Evolutionary conservation across 225 moss, liverwort and hornwort species (phyloP).

Genomic region (Marchantia paleacea): DNA sequence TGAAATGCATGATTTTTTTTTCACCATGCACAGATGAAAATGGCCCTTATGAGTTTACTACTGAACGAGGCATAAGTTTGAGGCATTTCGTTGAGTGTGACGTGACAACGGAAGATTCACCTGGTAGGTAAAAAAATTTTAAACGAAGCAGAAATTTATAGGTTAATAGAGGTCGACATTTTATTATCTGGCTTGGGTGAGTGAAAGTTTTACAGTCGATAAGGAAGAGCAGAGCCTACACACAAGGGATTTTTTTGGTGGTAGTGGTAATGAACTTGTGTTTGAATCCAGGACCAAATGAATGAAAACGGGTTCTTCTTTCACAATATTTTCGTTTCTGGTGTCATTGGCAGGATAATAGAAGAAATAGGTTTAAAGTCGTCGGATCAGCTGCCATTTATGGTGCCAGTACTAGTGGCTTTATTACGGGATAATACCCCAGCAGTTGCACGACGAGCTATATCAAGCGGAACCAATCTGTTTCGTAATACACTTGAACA

Average conservation of each 20-base stretch:
- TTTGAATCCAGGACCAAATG: neutral
- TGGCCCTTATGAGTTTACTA: neutral
- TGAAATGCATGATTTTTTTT: neutral
- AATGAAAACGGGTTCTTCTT: neutral
- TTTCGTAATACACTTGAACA: constrained; percentile 79
- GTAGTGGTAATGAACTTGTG: neutral
- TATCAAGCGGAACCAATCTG: constrained; percentile 86
- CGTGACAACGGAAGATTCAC: too few species aligned
- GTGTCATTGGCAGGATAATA: constrained; percentile 70
- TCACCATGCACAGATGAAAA: neutral
- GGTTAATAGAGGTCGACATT: too few species aligned
- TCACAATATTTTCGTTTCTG: constrained; percentile 19
- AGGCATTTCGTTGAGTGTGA: too few species aligned
- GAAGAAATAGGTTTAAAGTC: constrained; percentile 81
- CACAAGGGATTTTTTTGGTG: neutral
- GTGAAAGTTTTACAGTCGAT: neutral
- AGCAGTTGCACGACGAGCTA: constrained; percentile 91
- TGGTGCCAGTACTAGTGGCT: constrained; percentile 78
- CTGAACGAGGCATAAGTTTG: neutral
- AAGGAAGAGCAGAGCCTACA: neutral
- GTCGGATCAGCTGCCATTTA: constrained; percentile 63
- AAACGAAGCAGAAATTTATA: too few species aligned
- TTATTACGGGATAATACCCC: constrained; percentile 78
- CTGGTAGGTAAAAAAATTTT: too few species aligned
- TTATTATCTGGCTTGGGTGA: too few species aligned